These are phyloP conservation scores for Arachnomyces sp. DNA, from an alignment of 2,329 filamentous ascomycete species.

Conservation along the genomic window DNA sequence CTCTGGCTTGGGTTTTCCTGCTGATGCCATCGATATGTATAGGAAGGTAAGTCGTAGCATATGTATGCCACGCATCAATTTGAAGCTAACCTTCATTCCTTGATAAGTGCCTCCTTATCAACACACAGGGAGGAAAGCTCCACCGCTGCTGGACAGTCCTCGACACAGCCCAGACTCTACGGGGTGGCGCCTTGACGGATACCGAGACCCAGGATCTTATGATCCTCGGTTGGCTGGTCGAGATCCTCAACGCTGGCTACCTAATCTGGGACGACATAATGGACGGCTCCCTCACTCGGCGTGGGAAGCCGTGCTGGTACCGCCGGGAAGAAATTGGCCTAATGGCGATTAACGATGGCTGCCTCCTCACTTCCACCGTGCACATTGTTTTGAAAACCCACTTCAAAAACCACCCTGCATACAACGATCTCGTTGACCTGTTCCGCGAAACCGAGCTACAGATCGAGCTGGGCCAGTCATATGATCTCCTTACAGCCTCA, in stretches of 20 bases:
- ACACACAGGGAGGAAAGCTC: slow-evolving; percentile 90
- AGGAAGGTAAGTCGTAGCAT: too few species aligned
- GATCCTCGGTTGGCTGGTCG: slow-evolving; percentile 91
- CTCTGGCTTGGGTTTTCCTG: too few species aligned
- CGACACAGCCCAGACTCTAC: slow-evolving; percentile 75
- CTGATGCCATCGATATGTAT: too few species aligned
- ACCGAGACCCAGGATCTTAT: slow-evolving; percentile 84
- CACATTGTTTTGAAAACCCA: slow-evolving; percentile 88
- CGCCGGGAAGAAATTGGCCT: slow-evolving; percentile 79
- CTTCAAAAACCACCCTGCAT: slow-evolving; percentile 78
- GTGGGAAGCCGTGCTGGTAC: slow-evolving; percentile 96
- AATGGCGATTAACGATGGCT: slow-evolving; percentile 96
- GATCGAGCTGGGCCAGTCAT: slow-evolving; percentile 91
- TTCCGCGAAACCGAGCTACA: slow-evolving; percentile 93
- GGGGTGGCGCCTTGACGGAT: slow-evolving; percentile 60
- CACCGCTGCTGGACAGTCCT: slow-evolving; percentile 98
- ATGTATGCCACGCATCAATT: too few species aligned
- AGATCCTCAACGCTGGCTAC: slow-evolving; percentile 98
- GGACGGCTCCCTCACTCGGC: slow-evolving; percentile 90
- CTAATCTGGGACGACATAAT: slow-evolving; percentile 98
- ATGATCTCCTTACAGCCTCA: slow-evolving; percentile 89
- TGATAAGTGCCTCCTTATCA: slow-evolving; percentile 66
- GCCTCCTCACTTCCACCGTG: slow-evolving; percentile 87
- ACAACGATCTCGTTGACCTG: slow-evolving; percentile 85
- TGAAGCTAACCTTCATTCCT: too few species aligned